Evolutionary conservation across 768 basidiomycete species (phyloP), one percentile per base, ranked within the genome.

Genomic region (Termitomyces sp.): DNA sequence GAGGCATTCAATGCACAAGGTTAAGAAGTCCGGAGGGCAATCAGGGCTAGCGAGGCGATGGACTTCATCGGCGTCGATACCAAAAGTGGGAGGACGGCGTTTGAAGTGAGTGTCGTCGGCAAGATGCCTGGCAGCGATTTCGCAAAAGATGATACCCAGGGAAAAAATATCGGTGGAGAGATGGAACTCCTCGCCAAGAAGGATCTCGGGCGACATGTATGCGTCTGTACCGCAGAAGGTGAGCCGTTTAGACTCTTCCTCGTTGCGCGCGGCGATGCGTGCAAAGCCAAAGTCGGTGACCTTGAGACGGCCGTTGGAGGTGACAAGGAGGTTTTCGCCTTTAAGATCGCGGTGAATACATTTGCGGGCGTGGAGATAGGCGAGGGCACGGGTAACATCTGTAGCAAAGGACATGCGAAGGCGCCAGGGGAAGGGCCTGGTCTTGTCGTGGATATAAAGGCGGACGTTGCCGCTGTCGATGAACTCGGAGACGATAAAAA

Each of bases 221-320:
- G 92, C 89, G 64, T 92, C 89, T 2, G 89, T 91, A n/a, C 89
- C 90, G 59, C 87, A 90, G 70, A 92, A 92, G 0, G 91, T 93
- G 43, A 93, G 79, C 4, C 90, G 81, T 66, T 88, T 90, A 52
- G 78, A 81, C 73, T 98, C 96, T 61, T 95, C 94, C 56, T 86
- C 91, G 64, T 91, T 96, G 41, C 89, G 82, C 0, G 94, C 94
- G 0, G 93, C 93, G 64, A 98, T 97, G 35, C 96, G 82, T 4
- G 94, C 94, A 64, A 98, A 96, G 1, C 96, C 96, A 71, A 99
- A 99, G 67, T 99, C 96, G n/a, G 95, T 97, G 63, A 98, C 88
- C 76, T 98, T 99, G 66, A 98, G 79, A 43, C 96, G 85, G 21
- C 93, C 91, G 65, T 99, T 99, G 37, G 87, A 74, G 0, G 95